A percentile compares a stretch with the other conserved stretches of the same genome.
Conservation (phyloP, 495 filamentous ascomycete species). For the Penicillium riverlandense region DNA sequence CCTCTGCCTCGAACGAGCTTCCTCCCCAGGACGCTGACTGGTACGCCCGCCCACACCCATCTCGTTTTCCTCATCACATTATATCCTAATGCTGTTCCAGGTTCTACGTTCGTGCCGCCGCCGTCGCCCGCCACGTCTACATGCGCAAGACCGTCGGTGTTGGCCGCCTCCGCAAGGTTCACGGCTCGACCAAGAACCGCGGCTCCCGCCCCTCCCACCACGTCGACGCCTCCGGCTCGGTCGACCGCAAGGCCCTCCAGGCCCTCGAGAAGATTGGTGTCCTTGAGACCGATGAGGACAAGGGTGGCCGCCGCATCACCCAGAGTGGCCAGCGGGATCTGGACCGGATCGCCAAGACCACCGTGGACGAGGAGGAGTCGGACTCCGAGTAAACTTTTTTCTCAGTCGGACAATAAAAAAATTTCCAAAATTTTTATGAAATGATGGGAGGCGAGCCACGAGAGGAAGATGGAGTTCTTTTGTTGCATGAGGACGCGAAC, state of each 20-base stretch:
- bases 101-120: slow-evolving; percentile 96
- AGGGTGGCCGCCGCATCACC: slow-evolving; percentile 94
- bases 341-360: slow-evolving; percentile 69
- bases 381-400: slow-evolving; percentile 41
- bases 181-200: slow-evolving; percentile 96
- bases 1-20: slow-evolving; percentile 88
- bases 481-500: slow-evolving; percentile 22
- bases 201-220: slow-evolving; percentile 86
- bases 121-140: slow-evolving; percentile 97
- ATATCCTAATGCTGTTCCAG: slow-evolving; percentile 21
- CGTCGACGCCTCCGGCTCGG: slow-evolving; percentile 87
- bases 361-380: slow-evolving; percentile 46
- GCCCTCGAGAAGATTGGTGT: slow-evolving; percentile 98
- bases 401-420: slow-evolving; percentile 12
- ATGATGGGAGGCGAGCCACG: slow-evolving; percentile 15
- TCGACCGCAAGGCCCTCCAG: slow-evolving; percentile 95
- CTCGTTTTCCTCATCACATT: background rate
- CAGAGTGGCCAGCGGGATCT: slow-evolving; percentile 97
- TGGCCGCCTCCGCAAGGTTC: slow-evolving; percentile 82
- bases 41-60: slow-evolving; percentile 30
- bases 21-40: slow-evolving; percentile 95
- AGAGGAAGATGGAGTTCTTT: slow-evolving; percentile 12
- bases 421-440: slow-evolving; percentile 5
- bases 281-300: slow-evolving; percentile 91
- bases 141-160: slow-evolving; percentile 98